Evolutionary conservation across 192 early-diverging fungal genomes (phyloP).

Genomic region (Neocallimastix lanati): DNA sequence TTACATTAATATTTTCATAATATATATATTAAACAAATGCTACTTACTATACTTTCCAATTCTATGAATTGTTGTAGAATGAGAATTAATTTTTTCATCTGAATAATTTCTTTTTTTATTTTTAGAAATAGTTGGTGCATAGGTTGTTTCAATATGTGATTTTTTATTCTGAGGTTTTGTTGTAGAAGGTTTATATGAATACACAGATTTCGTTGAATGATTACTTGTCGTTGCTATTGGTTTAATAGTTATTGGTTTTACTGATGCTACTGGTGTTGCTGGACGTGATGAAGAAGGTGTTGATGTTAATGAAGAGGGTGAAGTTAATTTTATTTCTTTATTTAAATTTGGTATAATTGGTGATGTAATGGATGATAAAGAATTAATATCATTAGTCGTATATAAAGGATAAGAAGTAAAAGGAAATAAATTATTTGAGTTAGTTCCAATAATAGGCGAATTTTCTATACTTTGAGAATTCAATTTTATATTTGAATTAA

Average conservation of each 20-base stretch:
- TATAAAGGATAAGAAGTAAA: neutral
- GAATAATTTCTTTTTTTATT: neutral
- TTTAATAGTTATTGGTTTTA: neutral
- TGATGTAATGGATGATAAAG: neutral
- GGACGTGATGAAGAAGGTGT: neutral
- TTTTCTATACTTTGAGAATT: neutral
- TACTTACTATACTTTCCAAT: neutral
- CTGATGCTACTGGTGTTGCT: neutral
- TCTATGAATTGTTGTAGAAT: neutral
- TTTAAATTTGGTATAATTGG: neutral
- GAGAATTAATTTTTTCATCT: neutral
- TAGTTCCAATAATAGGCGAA: neutral
- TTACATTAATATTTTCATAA: too few species aligned
- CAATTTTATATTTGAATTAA: neutral
- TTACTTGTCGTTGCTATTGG: neutral
- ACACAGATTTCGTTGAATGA: neutral
- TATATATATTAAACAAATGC: too few species aligned
- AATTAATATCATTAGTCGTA: neutral
- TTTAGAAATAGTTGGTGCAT: neutral
- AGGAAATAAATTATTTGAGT: neutral
- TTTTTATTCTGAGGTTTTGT: neutral
- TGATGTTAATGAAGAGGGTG: neutral
- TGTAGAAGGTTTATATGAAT: neutral
- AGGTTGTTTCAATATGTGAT: neutral
- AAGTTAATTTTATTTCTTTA: neutral